Evolutionary conservation across 176 grass and related monocot species (phyloP), one percentile per base, ranked within the genome.

Genomic region (Carex pumila): DNA sequence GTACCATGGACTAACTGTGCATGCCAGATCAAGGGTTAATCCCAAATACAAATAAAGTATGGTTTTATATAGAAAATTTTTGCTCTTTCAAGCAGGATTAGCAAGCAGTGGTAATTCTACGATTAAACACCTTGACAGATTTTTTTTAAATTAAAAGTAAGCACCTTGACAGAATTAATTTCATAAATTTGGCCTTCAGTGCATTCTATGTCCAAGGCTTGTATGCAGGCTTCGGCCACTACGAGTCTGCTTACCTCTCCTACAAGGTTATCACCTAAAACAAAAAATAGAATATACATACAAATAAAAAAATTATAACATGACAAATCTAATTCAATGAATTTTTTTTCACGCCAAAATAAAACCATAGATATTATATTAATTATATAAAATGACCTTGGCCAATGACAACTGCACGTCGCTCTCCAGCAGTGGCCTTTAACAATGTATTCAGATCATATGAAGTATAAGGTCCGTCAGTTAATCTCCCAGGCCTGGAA

Each of bases 361-460:
- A 4, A 11, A 29, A 29, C n/a, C 22, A 80, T 30, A 67, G 14
- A 47, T 63, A 73, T 49, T 22, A 19, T 57, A 85, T 31, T 36
- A 87, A 49, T 49, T 49, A 49, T 11, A 11, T 49, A 22, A 31
- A 86, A 31, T 75, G 79, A 98, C 92, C 95, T 98, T 98, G 83
- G 84, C 86, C 86, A 80, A 98, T 79, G 49, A 93, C 74, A 81
- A 98, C 95, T 71, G 95, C 95, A 52, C 92, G 89, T 59, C 95
- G 82, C 85, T 98, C 91, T 68, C 92, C 91, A 79, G 95, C 92
- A 76, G 90, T 98, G 85, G 95, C 92, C 88, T 98, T 93, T 85
- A 98, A 90, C 84, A 98, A 90, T 61, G 95, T 98, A 79, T 98
- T 98, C 71, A 98, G 84, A 85, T 98, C 95, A 90, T 98, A 98